Base-by-base conservation (phyloP, 371 early-diverging fungal genomes). In the Mucor saturninus region DNA sequence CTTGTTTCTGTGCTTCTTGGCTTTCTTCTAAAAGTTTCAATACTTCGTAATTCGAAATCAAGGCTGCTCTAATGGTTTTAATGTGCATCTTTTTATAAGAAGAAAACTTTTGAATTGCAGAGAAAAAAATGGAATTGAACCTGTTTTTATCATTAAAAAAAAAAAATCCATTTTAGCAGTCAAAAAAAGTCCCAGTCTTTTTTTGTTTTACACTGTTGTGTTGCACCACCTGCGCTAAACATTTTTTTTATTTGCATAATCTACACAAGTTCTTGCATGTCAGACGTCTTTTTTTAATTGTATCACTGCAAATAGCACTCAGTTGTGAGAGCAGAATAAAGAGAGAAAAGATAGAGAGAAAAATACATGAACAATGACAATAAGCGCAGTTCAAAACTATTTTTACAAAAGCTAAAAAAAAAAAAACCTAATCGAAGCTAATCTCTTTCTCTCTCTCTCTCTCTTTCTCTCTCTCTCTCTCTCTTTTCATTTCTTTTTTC, bases 1-100 rank as follows among this genome's bases (percentile, higher is more conserved):
- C 63, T 29, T 69, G 64, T 64, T 77, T 80, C 66, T 80, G 83
- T 9, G 57, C 55, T 37, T 60, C 68, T 53, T 78, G 77, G 54
- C 71, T 74, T 56, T 87, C 88, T 64, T 77, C 63, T 15, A 89
- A 68, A 26, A 89, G 70, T 11, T 56, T 58, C 5, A 86, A 64
- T 11, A 85, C 86, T 72, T 89, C 89, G 65, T 81, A 86, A 67
- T 89, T 89, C 53, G 78, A 77, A n/a, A 89, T 69, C 53, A 86
- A 64, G 2, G 86, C 87, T 26, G 83, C 73, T 63, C 84, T 71
- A 8, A 79, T 69, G 32, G 81, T 73, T 31, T 84, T 65, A 29
- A 88, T 76, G 51, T 83, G 77, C 88, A 87, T 87, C 21, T 68
- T 55, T 42, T 35, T 35, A 4, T 21, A 21, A 21, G 21, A 21